phyloP scores from a whole-genome alignment of 495 filamentous ascomycete genomes.

The Darksidea phi region DNA sequence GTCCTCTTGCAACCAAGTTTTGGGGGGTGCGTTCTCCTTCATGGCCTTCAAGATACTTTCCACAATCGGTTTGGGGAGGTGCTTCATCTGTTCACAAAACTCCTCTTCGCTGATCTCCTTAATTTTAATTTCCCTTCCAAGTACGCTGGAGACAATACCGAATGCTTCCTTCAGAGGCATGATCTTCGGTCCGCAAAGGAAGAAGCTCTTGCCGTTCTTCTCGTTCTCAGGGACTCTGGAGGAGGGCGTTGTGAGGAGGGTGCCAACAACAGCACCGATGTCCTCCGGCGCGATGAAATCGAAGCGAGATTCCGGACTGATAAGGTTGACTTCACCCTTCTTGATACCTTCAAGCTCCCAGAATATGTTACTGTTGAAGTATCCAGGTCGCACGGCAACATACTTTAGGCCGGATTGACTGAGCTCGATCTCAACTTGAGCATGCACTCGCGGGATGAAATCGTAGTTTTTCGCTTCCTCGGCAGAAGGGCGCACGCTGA shows the following conservation, averaged over 20 bases:
- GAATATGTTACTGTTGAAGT: conserved; percentile 24
- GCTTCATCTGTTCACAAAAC: neutral
- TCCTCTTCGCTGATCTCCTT: neutral
- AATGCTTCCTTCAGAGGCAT: neutral
- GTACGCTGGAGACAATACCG: neutral
- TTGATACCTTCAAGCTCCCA: conserved; percentile 6
- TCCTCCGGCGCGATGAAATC: conserved; percentile 14
- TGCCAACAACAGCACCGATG: conserved; percentile 6
- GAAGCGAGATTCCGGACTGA: neutral
- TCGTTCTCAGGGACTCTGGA: neutral
- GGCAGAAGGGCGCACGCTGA: neutral
- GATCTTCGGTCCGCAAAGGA: conserved; percentile 1
- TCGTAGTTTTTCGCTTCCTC: conserved; percentile 1
- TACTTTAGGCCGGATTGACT: neutral
- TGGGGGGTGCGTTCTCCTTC: neutral
- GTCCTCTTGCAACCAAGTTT: neutral
- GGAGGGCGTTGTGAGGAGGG: neutral
- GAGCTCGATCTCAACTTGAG: conserved; percentile 17
- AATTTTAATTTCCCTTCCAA: neutral
- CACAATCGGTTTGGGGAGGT: neutral
- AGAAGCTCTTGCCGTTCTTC: neutral
- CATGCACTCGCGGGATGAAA: conserved; percentile 24
- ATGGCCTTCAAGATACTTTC: neutral
- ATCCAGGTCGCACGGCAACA: conserved; percentile 23
- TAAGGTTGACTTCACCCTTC: conserved; percentile 6